Percentiles rank a stretch among this genome's conserved stretches.
phyloP scores from a whole-genome alignment of 2,329 filamentous ascomycete genomes.

The Calonectria pauciramosa region DNA sequence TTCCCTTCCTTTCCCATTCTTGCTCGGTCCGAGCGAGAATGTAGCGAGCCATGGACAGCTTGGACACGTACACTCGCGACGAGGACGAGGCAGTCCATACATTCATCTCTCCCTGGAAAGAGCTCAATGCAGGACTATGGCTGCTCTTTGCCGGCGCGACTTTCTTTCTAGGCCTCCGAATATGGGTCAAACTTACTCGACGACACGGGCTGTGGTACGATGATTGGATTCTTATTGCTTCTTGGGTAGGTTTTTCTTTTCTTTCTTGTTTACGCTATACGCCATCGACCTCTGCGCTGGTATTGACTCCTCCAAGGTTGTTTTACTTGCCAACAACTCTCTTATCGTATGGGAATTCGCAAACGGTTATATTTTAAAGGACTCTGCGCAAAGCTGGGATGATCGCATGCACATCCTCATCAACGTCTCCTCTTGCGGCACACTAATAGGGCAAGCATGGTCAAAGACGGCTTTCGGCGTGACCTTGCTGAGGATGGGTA shows the following conservation, averaged over 20 bases:
- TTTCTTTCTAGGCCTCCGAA: slow-evolving; percentile 47
- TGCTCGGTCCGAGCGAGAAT: slow-evolving; percentile 20
- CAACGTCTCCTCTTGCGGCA: slow-evolving; percentile 56
- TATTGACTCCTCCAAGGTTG: slow-evolving; percentile 44
- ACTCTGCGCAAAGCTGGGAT: slow-evolving; percentile 59
- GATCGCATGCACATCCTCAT: slow-evolving; percentile 67
- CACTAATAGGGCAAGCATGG: slow-evolving; percentile 52
- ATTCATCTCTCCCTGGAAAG: slow-evolving; percentile 46
- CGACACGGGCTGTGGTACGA: slow-evolving; percentile 56
- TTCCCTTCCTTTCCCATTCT: not conserved
- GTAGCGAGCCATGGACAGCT: slow-evolving; percentile 25
- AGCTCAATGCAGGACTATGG: slow-evolving; percentile 53
- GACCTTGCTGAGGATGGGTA: slow-evolving; percentile 58
- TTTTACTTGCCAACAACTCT: slow-evolving; percentile 60
- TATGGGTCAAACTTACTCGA: slow-evolving; percentile 53
- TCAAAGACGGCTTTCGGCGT: slow-evolving; percentile 56
- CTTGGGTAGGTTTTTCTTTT: slow-evolving; percentile 49
- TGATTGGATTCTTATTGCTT: slow-evolving; percentile 53
- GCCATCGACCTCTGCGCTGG: not conserved
- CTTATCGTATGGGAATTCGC: slow-evolving; percentile 62
- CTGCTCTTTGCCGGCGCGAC: slow-evolving; percentile 49
- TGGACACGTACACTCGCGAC: slow-evolving; percentile 42
- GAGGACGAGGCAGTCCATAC: slow-evolving; percentile 40
- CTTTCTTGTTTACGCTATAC: not conserved
- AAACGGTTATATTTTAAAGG: slow-evolving; percentile 60